Evolutionary conservation across 768 basidiomycete genomes (phyloP), one percentile per base, ranked within the genome.

Genomic region (Suillus brevipes): DNA sequence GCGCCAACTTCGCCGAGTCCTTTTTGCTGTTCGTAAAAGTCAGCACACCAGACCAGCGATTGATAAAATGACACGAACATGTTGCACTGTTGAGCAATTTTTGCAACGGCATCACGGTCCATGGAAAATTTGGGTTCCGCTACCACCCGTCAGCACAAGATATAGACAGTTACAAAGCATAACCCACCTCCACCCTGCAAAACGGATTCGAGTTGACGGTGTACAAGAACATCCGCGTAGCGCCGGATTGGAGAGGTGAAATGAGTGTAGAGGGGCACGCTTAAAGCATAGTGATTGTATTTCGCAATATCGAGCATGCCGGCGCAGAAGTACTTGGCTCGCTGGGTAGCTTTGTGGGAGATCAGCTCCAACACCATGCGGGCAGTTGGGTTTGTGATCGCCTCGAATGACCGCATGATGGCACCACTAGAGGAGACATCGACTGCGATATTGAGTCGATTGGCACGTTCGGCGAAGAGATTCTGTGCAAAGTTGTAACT

Each of bases 231-330:
- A 73, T 99, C 97, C 60, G 95, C 94, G 73, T 95, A 95, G 23
- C 94, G 91, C 60, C 94, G 89, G 70, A 97, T 95, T 10, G 95
- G 97, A 6, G 90, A 94, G 1, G 92, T 95, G 79, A 93, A 95
- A 76, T 95, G 92, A 10, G 91, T 97, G 80, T 99, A 99, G 52
- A 99, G 83, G 20, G 97, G 95, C 6, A 87, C 81, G 68, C 89
- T 97, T 69, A 99, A 81, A 0, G 96, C 89, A 75, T 94, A 99
- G 78, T 99, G 97, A 37, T 87, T 80, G 73, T 99, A 99, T 81
- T 98, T 98, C 49, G 95, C 94, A 72, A 99, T 99, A 77, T 99
- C 97, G 70, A 99, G 82, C 97, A 98, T 98, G 67, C 97, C 97
- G 31, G 95, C 87, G 74, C 97, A 99, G 88, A 99, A 99, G 79